Percentiles rank a stretch among this genome's conserved stretches.
phyloP scores from a whole-genome alignment of 805 yeast species.

The Cyberlindnera nakhonratchasimensis region DNA sequence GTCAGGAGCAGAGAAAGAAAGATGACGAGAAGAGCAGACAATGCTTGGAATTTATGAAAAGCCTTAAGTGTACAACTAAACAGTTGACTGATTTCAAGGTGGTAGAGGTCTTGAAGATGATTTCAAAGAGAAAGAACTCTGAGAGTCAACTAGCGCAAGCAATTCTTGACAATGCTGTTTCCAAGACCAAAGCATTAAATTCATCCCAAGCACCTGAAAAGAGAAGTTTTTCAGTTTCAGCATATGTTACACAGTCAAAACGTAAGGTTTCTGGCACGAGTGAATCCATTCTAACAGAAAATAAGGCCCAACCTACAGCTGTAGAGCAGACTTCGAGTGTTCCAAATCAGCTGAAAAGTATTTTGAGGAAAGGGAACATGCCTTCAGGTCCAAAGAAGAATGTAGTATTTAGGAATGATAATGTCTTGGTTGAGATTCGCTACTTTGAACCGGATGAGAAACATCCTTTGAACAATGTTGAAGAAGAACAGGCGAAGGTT shows the following conservation, averaged over 20 bases:
- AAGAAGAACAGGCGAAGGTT: slow-evolving; percentile 1
- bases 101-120: background rate
- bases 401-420: slow-evolving; percentile 4
- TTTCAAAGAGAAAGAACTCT: background rate
- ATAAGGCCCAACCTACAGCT: background rate
- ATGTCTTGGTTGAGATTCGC: background rate
- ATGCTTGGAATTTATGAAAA: background rate
- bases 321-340: background rate
- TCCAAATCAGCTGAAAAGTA: background rate
- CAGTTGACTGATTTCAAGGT: slow-evolving; percentile 1
- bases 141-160: background rate
- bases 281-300: background rate
- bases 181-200: background rate
- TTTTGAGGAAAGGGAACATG: background rate
- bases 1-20: slow-evolving; percentile 3
- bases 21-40: background rate
- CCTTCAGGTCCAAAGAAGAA: slow-evolving; percentile 1
- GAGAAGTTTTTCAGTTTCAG: background rate
- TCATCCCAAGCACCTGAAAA: background rate
- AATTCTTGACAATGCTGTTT: background rate
- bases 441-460: background rate
- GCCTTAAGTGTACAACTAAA: background rate
- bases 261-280: background rate
- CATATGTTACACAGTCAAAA: background rate
- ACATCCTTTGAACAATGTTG: background rate